phyloP scores from a whole-genome alignment of 192 early-diverging fungal species.

The Chytriomyces sp. region DNA sequence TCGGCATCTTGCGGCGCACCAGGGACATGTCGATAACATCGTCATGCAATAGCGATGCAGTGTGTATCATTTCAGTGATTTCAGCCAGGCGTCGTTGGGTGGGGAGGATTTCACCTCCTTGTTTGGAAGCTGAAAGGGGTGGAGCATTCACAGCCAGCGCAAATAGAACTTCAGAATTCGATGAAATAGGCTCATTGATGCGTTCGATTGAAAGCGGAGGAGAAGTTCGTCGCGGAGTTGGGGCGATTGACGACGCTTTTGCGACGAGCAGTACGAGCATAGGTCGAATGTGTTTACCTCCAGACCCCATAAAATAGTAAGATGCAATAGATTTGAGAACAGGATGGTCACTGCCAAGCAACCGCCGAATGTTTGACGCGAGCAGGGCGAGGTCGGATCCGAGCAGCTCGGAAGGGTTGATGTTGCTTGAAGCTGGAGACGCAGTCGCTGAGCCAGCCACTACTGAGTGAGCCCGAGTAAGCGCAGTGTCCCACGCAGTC shows the following conservation, averaged over 20 bases:
- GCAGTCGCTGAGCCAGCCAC: not conserved
- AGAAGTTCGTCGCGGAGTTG: not conserved
- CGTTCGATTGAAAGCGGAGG: not conserved
- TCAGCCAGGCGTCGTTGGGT: conserved; percentile 92
- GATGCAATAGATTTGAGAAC: conserved; percentile 84
- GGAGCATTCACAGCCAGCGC: conserved; percentile 39
- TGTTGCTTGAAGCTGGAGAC: conserved; percentile 18
- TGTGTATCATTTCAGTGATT: conserved; percentile 99
- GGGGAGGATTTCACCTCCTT: conserved; percentile 72
- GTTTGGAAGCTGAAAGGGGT: conserved; percentile 7
- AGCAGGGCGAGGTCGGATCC: conserved; percentile 83
- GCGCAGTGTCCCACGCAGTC: not conserved
- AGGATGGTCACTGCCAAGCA: conserved; percentile 87
- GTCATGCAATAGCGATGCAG: conserved; percentile 92
- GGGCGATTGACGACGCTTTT: conserved; percentile 57
- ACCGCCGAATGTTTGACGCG: conserved; percentile 77
- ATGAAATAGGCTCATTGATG: conserved; percentile 25
- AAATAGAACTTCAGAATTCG: conserved; percentile 46
- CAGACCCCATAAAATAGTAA: conserved; percentile 83
- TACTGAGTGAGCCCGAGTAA: not conserved
- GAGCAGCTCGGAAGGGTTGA: conserved; percentile 76
- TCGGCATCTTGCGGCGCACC: conserved; percentile 72
- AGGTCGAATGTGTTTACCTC: conserved; percentile 90
- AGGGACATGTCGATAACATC: conserved; percentile 85
- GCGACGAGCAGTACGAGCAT: conserved; percentile 88